Evolutionary conservation across 2,329 filamentous ascomycete species (phyloP).

Genomic region (Lomentospora prolificans): DNA sequence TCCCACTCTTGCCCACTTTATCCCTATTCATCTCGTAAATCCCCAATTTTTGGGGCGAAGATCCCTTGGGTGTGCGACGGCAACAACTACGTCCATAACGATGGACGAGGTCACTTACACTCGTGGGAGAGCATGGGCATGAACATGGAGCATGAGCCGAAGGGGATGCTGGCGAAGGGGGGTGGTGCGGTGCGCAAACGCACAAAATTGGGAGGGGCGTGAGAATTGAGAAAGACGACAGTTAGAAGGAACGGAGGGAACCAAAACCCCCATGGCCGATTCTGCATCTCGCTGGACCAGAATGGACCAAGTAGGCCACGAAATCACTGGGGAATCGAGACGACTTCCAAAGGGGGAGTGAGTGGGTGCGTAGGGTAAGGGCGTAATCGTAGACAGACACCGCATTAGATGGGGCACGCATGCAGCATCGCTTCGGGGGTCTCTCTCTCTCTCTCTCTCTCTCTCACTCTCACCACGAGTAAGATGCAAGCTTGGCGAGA

Average conservation of each 20-base stretch:
- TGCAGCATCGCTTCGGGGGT: conserved; percentile 2
- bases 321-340: not conserved
- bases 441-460: not conserved
- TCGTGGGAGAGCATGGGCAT: not conserved
- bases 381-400: conserved; percentile 2
- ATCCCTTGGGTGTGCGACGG: not conserved
- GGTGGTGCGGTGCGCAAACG: too few species aligned
- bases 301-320: not conserved
- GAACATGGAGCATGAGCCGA: not conserved
- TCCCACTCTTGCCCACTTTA: not conserved
- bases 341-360: not conserved
- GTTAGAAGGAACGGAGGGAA: too few species aligned
- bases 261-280: too few species aligned
- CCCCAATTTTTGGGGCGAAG: not conserved
- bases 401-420: conserved; percentile 5
- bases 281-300: not conserved
- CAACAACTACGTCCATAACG: too few species aligned
- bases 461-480: too few species aligned
- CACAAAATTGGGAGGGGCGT: not conserved
- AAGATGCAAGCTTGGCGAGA: too few species aligned
- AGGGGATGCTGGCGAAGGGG: not conserved
- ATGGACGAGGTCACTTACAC: not conserved
- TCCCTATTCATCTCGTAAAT: not conserved
- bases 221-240: too few species aligned
- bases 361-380: not conserved